Percentiles rank a stretch among this genome's conserved stretches.
phyloP scores from a whole-genome alignment of 345 rosid species.

The Stellera chamaejasme region DNA sequence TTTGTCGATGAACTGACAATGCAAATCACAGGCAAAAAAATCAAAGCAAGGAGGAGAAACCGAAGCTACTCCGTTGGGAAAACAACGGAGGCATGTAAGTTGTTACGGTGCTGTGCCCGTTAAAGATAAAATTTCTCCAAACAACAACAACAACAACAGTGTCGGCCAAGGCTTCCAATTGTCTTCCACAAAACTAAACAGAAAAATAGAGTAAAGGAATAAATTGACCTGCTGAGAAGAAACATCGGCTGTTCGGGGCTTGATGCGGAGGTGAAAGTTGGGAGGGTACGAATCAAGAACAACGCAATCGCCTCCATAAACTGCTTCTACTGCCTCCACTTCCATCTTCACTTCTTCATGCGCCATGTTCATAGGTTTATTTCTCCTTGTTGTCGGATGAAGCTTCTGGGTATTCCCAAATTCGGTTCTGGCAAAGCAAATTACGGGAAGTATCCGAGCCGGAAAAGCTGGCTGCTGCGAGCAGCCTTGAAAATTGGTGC shows the following conservation, averaged over 20 bases:
- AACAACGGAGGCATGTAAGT: neutral
- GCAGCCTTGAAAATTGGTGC: too few relatives aligned
- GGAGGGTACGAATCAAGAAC: constrained; percentile 61
- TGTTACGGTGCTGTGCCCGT: too few relatives aligned
- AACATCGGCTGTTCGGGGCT: constrained; percentile 86
- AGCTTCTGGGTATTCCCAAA: too few relatives aligned
- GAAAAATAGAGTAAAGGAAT: neutral
- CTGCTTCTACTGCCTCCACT: constrained; percentile 71
- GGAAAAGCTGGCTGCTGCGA: too few relatives aligned
- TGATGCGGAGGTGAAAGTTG: constrained; percentile 49
- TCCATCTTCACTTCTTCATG: constrained; percentile 63
- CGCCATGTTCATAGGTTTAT: neutral
- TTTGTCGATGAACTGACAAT: too few relatives aligned
- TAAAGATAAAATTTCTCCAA: neutral
- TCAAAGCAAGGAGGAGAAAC: too few relatives aligned
- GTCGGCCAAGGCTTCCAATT: neutral
- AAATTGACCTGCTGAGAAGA: constrained; percentile 74
- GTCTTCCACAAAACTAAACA: constrained; percentile 3
- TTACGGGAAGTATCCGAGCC: too few relatives aligned
- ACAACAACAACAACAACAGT: constrained; percentile 9
- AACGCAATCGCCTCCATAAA: constrained; percentile 63
- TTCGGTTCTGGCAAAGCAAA: too few relatives aligned
- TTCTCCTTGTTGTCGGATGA: too few relatives aligned
- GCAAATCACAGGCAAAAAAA: too few relatives aligned
- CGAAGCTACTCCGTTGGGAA: neutral